Base-by-base conservation (phyloP, 768 basidiomycete genomes). In the Lactarius pseudohatsudake region DNA sequence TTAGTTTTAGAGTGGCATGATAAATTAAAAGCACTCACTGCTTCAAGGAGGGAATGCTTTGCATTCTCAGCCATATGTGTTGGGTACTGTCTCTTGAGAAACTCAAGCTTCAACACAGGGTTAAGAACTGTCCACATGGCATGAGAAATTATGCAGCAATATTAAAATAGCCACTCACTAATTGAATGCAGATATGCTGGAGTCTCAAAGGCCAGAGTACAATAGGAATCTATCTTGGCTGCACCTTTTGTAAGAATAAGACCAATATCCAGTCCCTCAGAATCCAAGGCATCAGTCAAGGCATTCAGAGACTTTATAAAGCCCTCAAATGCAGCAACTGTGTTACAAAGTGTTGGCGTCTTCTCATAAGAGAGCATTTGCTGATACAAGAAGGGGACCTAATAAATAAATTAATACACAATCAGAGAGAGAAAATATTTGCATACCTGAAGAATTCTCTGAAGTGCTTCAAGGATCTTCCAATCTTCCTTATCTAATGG, bases 241-340 rank as follows among this genome's bases (percentile, higher is more conserved):
- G 20, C 8, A 20, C 43, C 43, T 20, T 8, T 20, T 20, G 8
- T 6, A 45, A 45, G 20, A 7, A 45, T 45, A n/a, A 1, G 2
- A 20, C 20, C 43, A 8, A 20, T 5, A 45, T 45, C 43, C 8
- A 9, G 18, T 8, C 20, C 43, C 18, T 45, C 43, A 45, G 2
- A 0, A 0, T 0, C 1, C 2, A 20, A 9, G 18, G 1, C 20
- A 8, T 0, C 20, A 7, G 20, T 7, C 43, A 45, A 45, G 2
- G 1, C 7, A 3, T 7, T 45, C 2, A 45, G 43, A 26, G 26
- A 26, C 26, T 26, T 26, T 26, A 26, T 26, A 26, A 26, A 26
- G 26, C 26, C 26, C 26, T 26, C 26, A 26, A 26, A 26, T 26
- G 26, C 26, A 26, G 26, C 26, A 26, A 26, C 26, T 26, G 26